A percentile compares a stretch with the other conserved stretches of the same genome.
Evolutionary conservation across 805 yeast species (phyloP).

Genomic region (Cyberlindnera bimundalis): DNA sequence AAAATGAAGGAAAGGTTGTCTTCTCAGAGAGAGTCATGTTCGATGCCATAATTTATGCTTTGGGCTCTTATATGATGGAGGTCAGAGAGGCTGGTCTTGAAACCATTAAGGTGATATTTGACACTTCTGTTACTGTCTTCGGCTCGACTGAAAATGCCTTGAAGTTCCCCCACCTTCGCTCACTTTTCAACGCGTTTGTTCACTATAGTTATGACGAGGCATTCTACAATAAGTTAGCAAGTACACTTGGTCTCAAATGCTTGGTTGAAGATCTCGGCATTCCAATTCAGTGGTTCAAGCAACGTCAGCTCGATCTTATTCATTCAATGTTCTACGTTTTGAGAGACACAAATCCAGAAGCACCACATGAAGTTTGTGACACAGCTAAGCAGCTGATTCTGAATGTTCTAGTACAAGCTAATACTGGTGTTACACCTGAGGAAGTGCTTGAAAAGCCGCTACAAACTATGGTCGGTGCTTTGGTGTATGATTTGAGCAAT

Average conservation of each 20-base stretch:
- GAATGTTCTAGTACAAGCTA: conserved; percentile 63
- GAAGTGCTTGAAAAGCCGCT: conserved; percentile 67
- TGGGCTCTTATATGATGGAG: conserved; percentile 69
- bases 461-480: conserved; percentile 78
- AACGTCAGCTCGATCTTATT: conserved; percentile 78
- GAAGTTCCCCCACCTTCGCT: conserved; percentile 70
- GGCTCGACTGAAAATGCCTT: conserved; percentile 64
- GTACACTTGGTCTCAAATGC: conserved; percentile 76
- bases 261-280: conserved; percentile 65
- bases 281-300: conserved; percentile 69
- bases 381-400: conserved; percentile 68
- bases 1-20: conserved; percentile 72
- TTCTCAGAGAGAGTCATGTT: conserved; percentile 68
- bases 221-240: conserved; percentile 84
- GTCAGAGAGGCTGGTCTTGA: conserved; percentile 71
- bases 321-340: conserved; percentile 86
- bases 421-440: conserved; percentile 54
- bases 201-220: conserved; percentile 91
- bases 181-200: conserved; percentile 75
- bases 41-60: conserved; percentile 72
- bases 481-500: conserved; percentile 90
- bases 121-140: conserved; percentile 61
- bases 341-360: conserved; percentile 85
- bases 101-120: conserved; percentile 59
- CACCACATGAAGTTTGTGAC: conserved; percentile 73